Conservation (phyloP, 2,329 filamentous ascomycete genomes). For the Hypoxylon sp. region DNA sequence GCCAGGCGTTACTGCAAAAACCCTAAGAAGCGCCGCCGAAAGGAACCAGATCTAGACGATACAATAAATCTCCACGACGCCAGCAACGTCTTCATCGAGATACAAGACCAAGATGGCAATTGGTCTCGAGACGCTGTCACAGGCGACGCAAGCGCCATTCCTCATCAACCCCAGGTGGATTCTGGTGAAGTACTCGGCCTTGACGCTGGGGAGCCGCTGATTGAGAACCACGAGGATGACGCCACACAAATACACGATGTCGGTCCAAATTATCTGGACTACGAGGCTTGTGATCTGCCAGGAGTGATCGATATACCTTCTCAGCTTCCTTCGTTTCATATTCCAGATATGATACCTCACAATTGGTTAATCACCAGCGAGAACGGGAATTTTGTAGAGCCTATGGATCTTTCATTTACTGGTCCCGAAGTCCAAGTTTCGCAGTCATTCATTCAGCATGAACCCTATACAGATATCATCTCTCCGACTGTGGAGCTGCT, state of each 20-base stretch:
- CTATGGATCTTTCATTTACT: not conserved
- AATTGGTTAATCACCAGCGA: not conserved
- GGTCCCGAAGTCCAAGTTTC: not conserved
- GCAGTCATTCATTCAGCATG: constrained; percentile 3
- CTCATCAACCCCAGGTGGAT: not conserved
- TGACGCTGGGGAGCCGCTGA: not conserved
- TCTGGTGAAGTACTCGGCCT: not conserved
- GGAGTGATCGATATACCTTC: not conserved
- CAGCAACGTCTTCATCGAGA: constrained; percentile 20
- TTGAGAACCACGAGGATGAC: not conserved
- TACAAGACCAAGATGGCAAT: constrained; percentile 13
- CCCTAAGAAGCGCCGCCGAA: constrained; percentile 19
- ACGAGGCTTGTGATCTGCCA: not conserved
- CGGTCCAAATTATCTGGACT: not conserved
- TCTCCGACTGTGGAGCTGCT: not conserved
- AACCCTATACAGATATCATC: not conserved
- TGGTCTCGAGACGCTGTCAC: constrained; percentile 22
- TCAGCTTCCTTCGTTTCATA: not conserved
- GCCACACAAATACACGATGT: not conserved
- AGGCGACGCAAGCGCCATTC: not conserved
- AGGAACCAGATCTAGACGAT: not conserved
- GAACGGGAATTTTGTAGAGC: not conserved
- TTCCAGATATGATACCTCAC: not conserved
- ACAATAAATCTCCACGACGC: not conserved
- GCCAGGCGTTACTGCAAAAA: constrained; percentile 28